Conservation (phyloP, 2,329 filamentous ascomycete genomes). For the Penicillium sp. region DNA sequence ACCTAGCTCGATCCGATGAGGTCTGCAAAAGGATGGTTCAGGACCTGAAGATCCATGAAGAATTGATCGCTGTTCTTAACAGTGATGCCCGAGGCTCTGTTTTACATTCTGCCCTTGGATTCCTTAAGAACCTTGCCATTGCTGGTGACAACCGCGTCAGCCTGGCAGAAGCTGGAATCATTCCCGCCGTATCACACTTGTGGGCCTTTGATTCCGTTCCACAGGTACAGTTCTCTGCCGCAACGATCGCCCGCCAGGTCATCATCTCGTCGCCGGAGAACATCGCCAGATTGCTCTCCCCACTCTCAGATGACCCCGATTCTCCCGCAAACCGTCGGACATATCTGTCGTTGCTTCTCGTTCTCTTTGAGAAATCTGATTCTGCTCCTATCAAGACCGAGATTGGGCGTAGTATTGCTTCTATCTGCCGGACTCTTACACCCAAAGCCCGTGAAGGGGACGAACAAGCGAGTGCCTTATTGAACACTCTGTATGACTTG, state of each 20-base stretch:
- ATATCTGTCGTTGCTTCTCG: slow-evolving; percentile 44
- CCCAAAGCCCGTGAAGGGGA: slow-evolving; percentile 28
- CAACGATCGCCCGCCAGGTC: slow-evolving; percentile 42
- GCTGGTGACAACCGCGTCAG: slow-evolving; percentile 41
- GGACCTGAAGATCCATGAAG: slow-evolving; percentile 40
- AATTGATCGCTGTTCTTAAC: slow-evolving; percentile 42
- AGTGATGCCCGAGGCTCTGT: slow-evolving; percentile 41
- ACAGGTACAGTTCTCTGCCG: slow-evolving; percentile 46
- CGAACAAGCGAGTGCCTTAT: slow-evolving; percentile 23
- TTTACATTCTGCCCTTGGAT: slow-evolving; percentile 46
- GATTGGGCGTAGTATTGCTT: slow-evolving; percentile 48
- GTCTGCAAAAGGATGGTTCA: slow-evolving; percentile 44
- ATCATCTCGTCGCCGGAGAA: slow-evolving; percentile 41
- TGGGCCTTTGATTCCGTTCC: slow-evolving; percentile 45
- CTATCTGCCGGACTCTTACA: slow-evolving; percentile 44
- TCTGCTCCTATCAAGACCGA: slow-evolving; percentile 48
- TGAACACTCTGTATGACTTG: slow-evolving; percentile 36
- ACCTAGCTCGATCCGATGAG: slow-evolving; percentile 46
- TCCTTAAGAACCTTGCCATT: slow-evolving; percentile 51
- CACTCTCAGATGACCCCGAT: slow-evolving; percentile 29
- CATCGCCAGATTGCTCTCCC: slow-evolving; percentile 36
- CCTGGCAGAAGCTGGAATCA: slow-evolving; percentile 41
- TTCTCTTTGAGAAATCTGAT: slow-evolving; percentile 44
- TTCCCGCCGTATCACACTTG: slow-evolving; percentile 40
- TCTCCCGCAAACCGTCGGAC: slow-evolving; percentile 32